Evolutionary conservation across 345 rosid genomes (phyloP).

Genomic region (Nasturtium officinale): DNA sequence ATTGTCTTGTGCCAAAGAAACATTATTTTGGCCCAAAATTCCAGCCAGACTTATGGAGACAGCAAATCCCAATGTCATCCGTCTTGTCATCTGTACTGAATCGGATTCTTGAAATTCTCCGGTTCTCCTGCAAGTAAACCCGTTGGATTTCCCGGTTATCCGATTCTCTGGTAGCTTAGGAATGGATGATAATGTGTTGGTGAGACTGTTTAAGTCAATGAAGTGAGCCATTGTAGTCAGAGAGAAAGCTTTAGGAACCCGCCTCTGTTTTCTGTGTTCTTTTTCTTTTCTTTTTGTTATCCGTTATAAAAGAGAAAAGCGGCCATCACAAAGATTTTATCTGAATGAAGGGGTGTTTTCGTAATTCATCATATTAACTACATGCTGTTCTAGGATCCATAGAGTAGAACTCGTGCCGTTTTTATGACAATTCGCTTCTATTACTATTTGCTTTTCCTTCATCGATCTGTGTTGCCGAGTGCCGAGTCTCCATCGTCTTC

Average conservation of each 20-base stretch:
- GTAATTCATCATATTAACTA: not conserved
- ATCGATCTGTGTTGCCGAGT: slow-evolving; percentile 6
- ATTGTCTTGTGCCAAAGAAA: slow-evolving; percentile 67
- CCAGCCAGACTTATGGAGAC: slow-evolving; percentile 54
- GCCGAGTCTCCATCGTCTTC: not conserved
- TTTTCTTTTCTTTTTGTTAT: slow-evolving; percentile 18
- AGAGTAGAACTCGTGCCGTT: not conserved
- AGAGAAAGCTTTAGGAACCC: not conserved
- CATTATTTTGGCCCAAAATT: slow-evolving; percentile 28
- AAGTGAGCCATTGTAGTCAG: slow-evolving; percentile 34
- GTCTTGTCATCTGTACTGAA: slow-evolving; percentile 53
- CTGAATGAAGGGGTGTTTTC: slow-evolving; percentile 23
- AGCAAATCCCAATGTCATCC: slow-evolving; percentile 61
- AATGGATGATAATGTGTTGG: slow-evolving; percentile 1
- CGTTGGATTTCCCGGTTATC: not conserved
- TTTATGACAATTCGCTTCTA: not conserved
- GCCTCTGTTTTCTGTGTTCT: not conserved
- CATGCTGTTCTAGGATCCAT: not conserved
- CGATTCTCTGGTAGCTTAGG: slow-evolving; percentile 4
- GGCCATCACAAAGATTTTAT: slow-evolving; percentile 40
- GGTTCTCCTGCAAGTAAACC: slow-evolving; percentile 38
- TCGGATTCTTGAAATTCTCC: slow-evolving; percentile 42
- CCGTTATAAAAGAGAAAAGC: slow-evolving; percentile 27
- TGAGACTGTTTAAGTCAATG: slow-evolving; percentile 31
- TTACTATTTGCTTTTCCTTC: not conserved